Conservation (phyloP, 768 basidiomycete genomes). For the Chalciporus sphaerocephalus region DNA sequence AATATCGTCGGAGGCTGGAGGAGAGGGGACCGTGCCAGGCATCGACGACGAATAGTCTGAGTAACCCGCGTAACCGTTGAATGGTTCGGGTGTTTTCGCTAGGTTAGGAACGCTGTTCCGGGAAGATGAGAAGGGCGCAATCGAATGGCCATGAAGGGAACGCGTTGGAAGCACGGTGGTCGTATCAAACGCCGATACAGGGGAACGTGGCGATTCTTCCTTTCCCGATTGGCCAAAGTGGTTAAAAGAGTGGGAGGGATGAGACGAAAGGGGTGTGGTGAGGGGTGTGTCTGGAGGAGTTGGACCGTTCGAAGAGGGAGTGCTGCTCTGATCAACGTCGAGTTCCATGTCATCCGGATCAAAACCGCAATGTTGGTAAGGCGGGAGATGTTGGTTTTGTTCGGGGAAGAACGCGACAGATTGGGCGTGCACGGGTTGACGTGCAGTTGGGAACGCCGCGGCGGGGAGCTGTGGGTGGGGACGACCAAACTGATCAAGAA, state of each 20-base stretch:
- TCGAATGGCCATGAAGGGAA: conserved; percentile 35
- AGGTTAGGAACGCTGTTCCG: conserved; percentile 26
- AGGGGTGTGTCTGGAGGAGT: conserved; percentile 44
- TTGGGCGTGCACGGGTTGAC: conserved; percentile 30
- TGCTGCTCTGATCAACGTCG: conserved; percentile 56
- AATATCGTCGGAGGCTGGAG: conserved; percentile 28
- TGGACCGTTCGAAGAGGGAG: conserved; percentile 41
- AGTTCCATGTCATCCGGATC: conserved; percentile 83
- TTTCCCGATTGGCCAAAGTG: conserved; percentile 30
- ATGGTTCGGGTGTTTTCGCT: conserved; percentile 46
- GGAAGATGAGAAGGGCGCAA: conserved; percentile 32
- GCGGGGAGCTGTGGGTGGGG: conserved; percentile 30
- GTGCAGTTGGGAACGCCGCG: conserved; percentile 33
- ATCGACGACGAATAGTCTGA: conserved; percentile 59
- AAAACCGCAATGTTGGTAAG: conserved; percentile 41
- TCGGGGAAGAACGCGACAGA: conserved; percentile 30
- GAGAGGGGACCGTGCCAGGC: conserved; percentile 49
- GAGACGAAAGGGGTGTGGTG: conserved; percentile 38
- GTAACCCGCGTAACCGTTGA: conserved; percentile 68
- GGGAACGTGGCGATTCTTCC: conserved; percentile 27
- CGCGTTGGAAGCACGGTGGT: conserved; percentile 51
- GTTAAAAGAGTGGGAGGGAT: conserved; percentile 30
- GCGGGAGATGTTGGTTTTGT: conserved; percentile 23
- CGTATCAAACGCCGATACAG: conserved; percentile 49
- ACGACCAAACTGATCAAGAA: conserved; percentile 46